A percentile compares a stretch with the other conserved stretches of the same genome.
Evolutionary conservation across 106 monocot species (phyloP).

Genomic region (Dendrobium nobile): DNA sequence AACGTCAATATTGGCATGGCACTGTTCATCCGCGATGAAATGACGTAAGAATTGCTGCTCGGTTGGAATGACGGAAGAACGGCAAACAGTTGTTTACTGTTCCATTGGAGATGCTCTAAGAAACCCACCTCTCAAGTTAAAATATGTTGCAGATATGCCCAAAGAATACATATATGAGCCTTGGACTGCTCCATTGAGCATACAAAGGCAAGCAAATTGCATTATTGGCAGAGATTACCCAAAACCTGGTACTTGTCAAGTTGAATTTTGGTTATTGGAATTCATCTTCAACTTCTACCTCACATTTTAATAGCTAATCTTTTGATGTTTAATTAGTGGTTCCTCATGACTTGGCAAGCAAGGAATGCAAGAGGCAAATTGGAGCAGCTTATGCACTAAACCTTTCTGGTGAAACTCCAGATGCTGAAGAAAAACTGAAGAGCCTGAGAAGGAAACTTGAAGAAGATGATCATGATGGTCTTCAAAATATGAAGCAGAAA

Average conservation of each 20-base stretch:
- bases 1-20: no score
- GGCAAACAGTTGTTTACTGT: no score
- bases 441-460: conserved; percentile 22
- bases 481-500: conserved; percentile 17
- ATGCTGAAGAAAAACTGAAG: conserved; percentile 16
- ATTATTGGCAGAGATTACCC: conserved; percentile 85
- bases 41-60: no score
- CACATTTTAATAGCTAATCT: neutral
- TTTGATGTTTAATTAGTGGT: conserved; percentile 42
- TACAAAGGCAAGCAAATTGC: conserved; percentile 77
- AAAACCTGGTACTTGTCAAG: conserved; percentile 43
- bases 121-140: neutral
- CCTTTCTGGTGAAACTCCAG: conserved; percentile 1
- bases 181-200: conserved; percentile 73
- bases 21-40: no score
- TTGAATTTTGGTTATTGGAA: neutral
- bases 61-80: no score
- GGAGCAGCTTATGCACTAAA: conserved; percentile 55
- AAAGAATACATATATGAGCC: conserved; percentile 91
- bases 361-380: conserved; percentile 69
- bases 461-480: conserved; percentile 7
- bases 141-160: conserved; percentile 57
- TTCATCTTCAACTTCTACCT: neutral
- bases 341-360: conserved; percentile 59
- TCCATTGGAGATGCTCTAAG: no score